Evolutionary conservation across 2,329 filamentous ascomycete genomes (phyloP).

Genomic region (Pseudogymnoascus destructans): DNA sequence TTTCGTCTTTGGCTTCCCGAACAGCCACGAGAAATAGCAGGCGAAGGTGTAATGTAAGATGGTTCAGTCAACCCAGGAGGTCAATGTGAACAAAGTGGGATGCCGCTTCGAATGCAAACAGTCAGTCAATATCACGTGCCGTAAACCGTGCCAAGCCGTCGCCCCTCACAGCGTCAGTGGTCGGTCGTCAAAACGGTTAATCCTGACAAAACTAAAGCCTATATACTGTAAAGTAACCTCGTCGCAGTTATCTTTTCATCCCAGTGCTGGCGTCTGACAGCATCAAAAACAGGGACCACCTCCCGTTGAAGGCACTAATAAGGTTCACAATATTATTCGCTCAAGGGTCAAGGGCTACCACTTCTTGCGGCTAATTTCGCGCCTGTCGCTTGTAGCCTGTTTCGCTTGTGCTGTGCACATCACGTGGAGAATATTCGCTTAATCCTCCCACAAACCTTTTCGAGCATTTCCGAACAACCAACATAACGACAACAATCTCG

Average conservation of each 20-base stretch:
- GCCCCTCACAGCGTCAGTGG: neutral
- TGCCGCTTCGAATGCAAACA: neutral
- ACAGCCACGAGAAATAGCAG: neutral
- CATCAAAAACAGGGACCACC: neutral
- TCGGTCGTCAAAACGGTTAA: neutral
- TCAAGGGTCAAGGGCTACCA: constrained; percentile 4
- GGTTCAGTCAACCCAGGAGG: neutral
- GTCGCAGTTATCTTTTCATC: neutral
- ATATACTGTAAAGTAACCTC: neutral
- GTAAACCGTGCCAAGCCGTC: neutral
- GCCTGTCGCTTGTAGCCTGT: constrained; percentile 1
- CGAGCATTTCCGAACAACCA: constrained; percentile 7
- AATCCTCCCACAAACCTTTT: constrained; percentile 8
- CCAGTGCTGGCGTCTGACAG: neutral
- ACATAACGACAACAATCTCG: constrained; percentile 35
- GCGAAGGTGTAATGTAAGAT: neutral
- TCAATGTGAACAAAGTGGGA: neutral
- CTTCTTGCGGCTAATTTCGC: constrained; percentile 2
- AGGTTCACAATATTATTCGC: neutral
- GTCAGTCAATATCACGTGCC: neutral
- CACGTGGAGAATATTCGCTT: constrained; percentile 6
- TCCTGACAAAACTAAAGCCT: neutral
- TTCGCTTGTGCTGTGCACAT: constrained; percentile 5
- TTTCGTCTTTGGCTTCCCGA: neutral
- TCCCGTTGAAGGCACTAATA: neutral